Conservation (phyloP, 192 early-diverging fungal species). For the Backusella psychrophila region DNA sequence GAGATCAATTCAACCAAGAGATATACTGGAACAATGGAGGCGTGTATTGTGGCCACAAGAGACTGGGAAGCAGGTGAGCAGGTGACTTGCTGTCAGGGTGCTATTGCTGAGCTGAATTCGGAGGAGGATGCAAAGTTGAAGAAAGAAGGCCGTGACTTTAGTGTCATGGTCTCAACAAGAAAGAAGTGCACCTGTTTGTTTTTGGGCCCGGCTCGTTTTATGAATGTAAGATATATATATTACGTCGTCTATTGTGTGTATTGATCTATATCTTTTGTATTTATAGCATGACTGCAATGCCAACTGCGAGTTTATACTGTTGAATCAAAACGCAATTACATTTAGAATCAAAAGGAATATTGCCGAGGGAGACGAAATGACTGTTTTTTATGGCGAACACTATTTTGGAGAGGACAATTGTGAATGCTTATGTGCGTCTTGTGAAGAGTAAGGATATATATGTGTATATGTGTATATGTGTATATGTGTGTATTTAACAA, state of each 20-base stretch:
- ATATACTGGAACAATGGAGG: conserved; percentile 51
- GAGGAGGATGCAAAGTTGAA: conserved; percentile 52
- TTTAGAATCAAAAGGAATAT: conserved; percentile 53
- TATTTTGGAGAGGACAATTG: conserved; percentile 62
- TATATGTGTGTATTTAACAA: no score
- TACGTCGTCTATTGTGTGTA: neutral
- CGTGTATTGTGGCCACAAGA: conserved; percentile 53
- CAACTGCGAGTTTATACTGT: conserved; percentile 50
- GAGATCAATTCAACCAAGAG: conserved; percentile 52
- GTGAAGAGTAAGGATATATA: conserved; percentile 39
- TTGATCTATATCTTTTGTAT: neutral
- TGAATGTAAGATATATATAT: conserved; percentile 45
- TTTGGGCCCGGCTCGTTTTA: conserved; percentile 61
- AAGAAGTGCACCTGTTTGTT: conserved; percentile 52
- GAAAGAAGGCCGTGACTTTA: conserved; percentile 47
- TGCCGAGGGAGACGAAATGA: conserved; percentile 56
- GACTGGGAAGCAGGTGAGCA: conserved; percentile 46
- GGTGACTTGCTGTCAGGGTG: conserved; percentile 48
- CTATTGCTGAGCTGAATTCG: conserved; percentile 44
- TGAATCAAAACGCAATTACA: conserved; percentile 47
- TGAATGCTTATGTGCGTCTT: conserved; percentile 60
- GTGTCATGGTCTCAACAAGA: conserved; percentile 45
- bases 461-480: neutral
- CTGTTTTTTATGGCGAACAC: conserved; percentile 54
- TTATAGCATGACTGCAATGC: conserved; percentile 61